phyloP scores from a whole-genome alignment of 495 filamentous ascomycete genomes.

The Paragyromitra xinjiangensis region DNA sequence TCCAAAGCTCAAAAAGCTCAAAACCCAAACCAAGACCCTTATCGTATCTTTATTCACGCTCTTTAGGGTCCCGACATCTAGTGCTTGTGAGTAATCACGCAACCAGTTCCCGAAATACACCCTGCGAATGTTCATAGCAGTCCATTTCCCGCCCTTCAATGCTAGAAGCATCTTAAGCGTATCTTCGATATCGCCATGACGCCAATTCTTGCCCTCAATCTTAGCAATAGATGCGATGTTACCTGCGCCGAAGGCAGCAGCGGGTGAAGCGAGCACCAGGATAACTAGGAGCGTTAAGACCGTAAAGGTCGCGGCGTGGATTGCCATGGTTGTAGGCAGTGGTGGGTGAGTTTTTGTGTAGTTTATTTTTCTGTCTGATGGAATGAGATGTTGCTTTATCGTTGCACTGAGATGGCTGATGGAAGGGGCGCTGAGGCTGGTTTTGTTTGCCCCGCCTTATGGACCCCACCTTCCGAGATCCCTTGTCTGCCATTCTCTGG shows the following conservation, averaged over 20 bases:
- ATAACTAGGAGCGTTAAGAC: slow-evolving; percentile 67
- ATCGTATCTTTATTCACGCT: slow-evolving; percentile 89
- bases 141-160: slow-evolving; percentile 93
- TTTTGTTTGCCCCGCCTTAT: slow-evolving; percentile 37
- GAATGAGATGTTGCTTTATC: slow-evolving; percentile 17
- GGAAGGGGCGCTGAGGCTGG: slow-evolving; percentile 3
- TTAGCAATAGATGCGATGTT: slow-evolving; percentile 94
- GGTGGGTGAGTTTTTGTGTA: background rate
- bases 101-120: slow-evolving; percentile 92
- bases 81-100: slow-evolving; percentile 82
- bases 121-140: slow-evolving; percentile 83
- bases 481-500: slow-evolving; percentile 12
- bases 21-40: slow-evolving; percentile 86
- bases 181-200: slow-evolving; percentile 82
- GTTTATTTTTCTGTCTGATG: background rate
- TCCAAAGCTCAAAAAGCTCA: slow-evolving; percentile 91
- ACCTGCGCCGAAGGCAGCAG: slow-evolving; percentile 88
- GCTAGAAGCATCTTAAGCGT: slow-evolving; percentile 88
- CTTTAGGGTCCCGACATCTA: slow-evolving; percentile 92
- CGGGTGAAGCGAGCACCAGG: slow-evolving; percentile 65
- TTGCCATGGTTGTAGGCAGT: slow-evolving; percentile 42
- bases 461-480: slow-evolving; percentile 13
- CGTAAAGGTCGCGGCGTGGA: slow-evolving; percentile 59
- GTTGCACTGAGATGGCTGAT: background rate
- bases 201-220: slow-evolving; percentile 94